Percentiles rank a stretch among this genome's conserved stretches.
These are phyloP conservation scores for Agrostemma githago DNA, from an alignment of 148 eudicot species.

Conservation along the genomic window DNA sequence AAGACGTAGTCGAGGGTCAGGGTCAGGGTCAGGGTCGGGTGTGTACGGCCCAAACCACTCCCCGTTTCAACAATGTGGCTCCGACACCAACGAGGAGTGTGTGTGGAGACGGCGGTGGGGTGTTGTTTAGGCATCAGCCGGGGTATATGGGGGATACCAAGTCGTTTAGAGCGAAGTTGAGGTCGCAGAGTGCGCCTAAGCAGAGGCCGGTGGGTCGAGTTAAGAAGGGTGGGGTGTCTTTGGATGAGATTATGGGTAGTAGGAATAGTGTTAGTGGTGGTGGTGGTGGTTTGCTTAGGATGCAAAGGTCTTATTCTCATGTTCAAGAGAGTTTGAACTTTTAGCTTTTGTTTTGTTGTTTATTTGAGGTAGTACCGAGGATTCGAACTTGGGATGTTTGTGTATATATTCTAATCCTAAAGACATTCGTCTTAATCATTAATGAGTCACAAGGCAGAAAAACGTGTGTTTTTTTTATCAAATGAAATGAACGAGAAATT, in stretches of 20 bases:
- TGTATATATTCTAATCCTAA: not conserved
- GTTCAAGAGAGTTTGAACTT: slow-evolving; percentile 46
- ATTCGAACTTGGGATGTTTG: not conserved
- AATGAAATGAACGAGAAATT: not conserved
- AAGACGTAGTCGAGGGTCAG: slow-evolving; percentile 19
- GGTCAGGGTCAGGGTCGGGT: slow-evolving; percentile 24
- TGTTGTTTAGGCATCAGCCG: slow-evolving; percentile 58
- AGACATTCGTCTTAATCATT: not conserved
- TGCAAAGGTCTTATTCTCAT: slow-evolving; percentile 63
- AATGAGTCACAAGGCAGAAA: not conserved
- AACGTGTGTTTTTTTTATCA: not conserved
- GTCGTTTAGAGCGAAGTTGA: slow-evolving; percentile 69
- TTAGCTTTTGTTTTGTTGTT: not conserved
- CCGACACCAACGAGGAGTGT: slow-evolving; percentile 74
- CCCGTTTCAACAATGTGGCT: slow-evolving; percentile 47
- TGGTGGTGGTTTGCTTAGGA: slow-evolving; percentile 47
- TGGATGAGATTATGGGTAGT: slow-evolving; percentile 73
- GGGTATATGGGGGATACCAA: slow-evolving; percentile 76
- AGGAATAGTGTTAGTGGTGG: slow-evolving; percentile 70
- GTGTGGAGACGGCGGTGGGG: slow-evolving; percentile 58
- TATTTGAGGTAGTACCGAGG: no score
- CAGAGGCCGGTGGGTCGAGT: slow-evolving; percentile 59
- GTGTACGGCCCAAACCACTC: slow-evolving; percentile 76
- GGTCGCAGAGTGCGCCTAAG: slow-evolving; percentile 89
- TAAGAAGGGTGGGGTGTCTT: slow-evolving; percentile 51